Percentiles rank a stretch among this genome's conserved stretches.
These are phyloP conservation scores for Hygrophorus pudorinus DNA, from an alignment of 768 basidiomycete genomes.

Conservation along the genomic window DNA sequence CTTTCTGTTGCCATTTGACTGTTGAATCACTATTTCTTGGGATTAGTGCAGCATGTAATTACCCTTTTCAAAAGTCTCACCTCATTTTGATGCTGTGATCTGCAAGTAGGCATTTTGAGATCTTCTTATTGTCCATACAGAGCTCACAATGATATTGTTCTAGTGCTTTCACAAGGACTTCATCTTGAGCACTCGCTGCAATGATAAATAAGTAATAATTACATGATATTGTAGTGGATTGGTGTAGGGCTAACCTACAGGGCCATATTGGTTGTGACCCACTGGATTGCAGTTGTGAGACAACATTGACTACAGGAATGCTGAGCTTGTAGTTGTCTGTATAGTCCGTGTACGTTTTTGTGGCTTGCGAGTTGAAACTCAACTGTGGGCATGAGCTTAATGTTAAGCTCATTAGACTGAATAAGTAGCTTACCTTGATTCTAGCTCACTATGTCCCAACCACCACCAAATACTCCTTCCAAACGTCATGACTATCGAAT, in stretches of 20 bases:
- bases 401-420: too few species aligned
- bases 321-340: too few species aligned
- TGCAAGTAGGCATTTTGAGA: slow-evolving; percentile 14
- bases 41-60: too few species aligned
- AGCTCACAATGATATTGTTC: slow-evolving; percentile 17
- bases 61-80: too few species aligned
- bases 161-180: slow-evolving; percentile 13
- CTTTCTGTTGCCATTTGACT: slow-evolving; percentile 17
- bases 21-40: slow-evolving; percentile 14
- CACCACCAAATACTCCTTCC: too few species aligned
- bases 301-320: neutral
- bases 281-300: slow-evolving; percentile 12
- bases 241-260: slow-evolving; percentile 15
- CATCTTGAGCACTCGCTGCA: slow-evolving; percentile 13
- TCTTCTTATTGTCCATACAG: slow-evolving; percentile 16
- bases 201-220: slow-evolving; percentile 9
- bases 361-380: too few species aligned
- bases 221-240: too few species aligned
- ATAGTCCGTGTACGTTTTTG: too few species aligned
- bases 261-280: slow-evolving; percentile 20
- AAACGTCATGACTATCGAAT: too few species aligned
- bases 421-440: too few species aligned
- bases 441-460: too few species aligned
- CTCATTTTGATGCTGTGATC: slow-evolving; percentile 21
- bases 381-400: too few species aligned